Conservation (phyloP, 352 stramenopile genomes). For the Aphanomyces astaci region DNA sequence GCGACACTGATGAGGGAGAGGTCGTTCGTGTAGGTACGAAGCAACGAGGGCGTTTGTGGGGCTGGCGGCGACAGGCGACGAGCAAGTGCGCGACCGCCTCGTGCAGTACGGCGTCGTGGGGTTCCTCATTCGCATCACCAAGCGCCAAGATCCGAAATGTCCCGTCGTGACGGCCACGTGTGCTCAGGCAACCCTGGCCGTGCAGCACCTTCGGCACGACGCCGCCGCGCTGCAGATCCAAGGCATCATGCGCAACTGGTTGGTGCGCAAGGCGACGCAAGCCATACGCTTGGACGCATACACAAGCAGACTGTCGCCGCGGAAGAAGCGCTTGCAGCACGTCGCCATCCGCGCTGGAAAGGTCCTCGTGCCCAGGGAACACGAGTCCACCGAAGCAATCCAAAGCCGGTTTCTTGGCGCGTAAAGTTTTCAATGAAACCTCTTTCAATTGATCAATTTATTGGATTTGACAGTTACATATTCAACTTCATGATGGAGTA, state of each 20-base stretch:
- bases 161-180: not conserved
- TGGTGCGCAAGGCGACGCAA: not conserved
- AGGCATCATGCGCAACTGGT: conserved; percentile 30
- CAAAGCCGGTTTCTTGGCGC: not conserved
- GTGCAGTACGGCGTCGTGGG: conserved; percentile 53
- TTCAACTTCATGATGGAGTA: not conserved
- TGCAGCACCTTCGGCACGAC: conserved; percentile 62
- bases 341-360: conserved; percentile 10
- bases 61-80: not conserved
- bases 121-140: conserved; percentile 48
- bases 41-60: conserved; percentile 8
- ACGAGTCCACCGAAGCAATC: not conserved
- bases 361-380: not conserved
- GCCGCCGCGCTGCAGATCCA: conserved; percentile 65
- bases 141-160: conserved; percentile 13
- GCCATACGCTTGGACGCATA: not conserved
- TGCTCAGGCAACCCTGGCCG: conserved; percentile 36
- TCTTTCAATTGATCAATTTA: not conserved
- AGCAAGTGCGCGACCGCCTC: conserved; percentile 22
- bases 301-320: not conserved
- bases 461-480: not conserved
- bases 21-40: conserved; percentile 13
- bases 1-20: not conserved
- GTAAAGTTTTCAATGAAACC: not conserved
- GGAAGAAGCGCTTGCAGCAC: conserved; percentile 14